Conservation (phyloP, 768 basidiomycete genomes). For the Scleroderma citrinum region DNA sequence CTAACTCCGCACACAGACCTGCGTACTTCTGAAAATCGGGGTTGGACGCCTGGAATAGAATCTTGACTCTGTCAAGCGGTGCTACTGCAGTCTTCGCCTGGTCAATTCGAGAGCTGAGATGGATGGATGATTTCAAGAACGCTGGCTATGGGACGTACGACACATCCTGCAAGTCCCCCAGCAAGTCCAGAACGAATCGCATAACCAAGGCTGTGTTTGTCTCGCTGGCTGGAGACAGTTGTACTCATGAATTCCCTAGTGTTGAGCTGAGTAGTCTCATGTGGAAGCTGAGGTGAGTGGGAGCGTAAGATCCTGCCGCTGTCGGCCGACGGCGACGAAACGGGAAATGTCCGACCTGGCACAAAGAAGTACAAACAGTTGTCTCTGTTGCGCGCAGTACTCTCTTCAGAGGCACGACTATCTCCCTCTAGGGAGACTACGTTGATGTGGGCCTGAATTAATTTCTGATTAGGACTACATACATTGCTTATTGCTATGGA, state of each 20-base stretch:
- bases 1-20: constrained; percentile 44
- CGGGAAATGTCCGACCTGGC: too few species aligned
- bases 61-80: constrained; percentile 96
- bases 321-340: too few species aligned
- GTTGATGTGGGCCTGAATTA: too few species aligned
- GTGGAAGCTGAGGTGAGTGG: not conserved
- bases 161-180: constrained; percentile 89
- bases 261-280: constrained; percentile 3
- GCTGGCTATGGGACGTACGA: constrained; percentile 51
- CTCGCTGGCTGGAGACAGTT: constrained; percentile 32
- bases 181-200: constrained; percentile 82
- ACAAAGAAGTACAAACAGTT: too few species aligned
- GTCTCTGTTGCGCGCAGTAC: too few species aligned
- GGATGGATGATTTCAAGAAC: constrained; percentile 1
- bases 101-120: constrained; percentile 3
- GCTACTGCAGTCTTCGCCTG: constrained; percentile 95
- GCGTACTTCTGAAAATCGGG: constrained; percentile 92
- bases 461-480: too few species aligned
- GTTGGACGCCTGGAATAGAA: constrained; percentile 95
- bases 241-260: constrained; percentile 27
- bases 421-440: too few species aligned
- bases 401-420: too few species aligned
- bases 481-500: too few species aligned
- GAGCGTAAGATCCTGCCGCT: too few species aligned
- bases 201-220: constrained; percentile 53